Evolutionary conservation across 192 early-diverging fungal genomes (phyloP), one percentile per base, ranked within the genome.

Genomic region (Entophlyctis luteolus): DNA sequence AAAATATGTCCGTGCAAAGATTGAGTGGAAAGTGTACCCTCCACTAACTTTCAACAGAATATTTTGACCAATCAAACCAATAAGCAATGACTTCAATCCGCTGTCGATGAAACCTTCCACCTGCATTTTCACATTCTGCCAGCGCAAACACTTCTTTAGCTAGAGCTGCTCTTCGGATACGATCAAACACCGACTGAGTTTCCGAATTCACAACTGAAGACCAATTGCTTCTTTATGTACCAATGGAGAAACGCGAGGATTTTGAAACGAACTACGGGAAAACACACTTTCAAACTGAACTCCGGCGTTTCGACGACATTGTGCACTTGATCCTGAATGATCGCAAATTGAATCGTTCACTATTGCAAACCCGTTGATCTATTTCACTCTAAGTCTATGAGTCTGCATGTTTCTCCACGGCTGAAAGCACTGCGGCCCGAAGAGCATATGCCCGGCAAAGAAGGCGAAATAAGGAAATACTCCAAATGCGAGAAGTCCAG

Each of bases 291-390:
- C 54, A 55, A 55, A 55, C 32, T 29, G 54, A 55, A 32, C 28
- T 33, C 54, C 54, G n/a, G 54, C 54, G 20, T 55, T 55, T 20
- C 54, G 36, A 55, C 54, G n/a, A 55, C 18, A 55, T 55, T 18
- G 0, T 34, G 54, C 14, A 55, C 54, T 55, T 55, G 54, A 55
- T 55, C 54, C 8, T 55, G 54, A 33, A 55, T 27, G 42, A 45
- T n/a, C 18, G 25, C 32, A 34, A 35, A 27, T 0, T 55, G 1
- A 32, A 55, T 22, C 27, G 31, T 55, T 55, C 54, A 34, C 20
- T 55, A 34, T 14, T 6, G 31, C 54, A 55, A 55, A 55, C 10
- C 36, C 54, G 31, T 55, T 55, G 54, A 55, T 33, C 54, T 55
- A 35, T 6, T 6, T 8, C 14, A 34, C 54, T 55, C 54, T 34